phyloP scores from a whole-genome alignment of 2,329 filamentous ascomycete species.

The Aspergillus aculeatinus region DNA sequence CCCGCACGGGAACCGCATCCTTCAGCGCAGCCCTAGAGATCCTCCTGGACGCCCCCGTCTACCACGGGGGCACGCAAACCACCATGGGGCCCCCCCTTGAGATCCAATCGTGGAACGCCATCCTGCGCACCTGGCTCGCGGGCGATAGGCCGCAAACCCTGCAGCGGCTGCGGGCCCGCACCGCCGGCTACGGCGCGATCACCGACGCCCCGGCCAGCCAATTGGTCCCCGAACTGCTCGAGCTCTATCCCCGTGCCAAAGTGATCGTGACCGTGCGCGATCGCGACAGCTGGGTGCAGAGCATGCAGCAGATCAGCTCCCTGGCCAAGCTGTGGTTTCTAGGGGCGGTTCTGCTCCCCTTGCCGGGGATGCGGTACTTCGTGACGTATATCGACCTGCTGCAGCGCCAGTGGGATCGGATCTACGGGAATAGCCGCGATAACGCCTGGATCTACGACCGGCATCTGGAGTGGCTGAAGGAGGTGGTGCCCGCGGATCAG shows the following conservation, averaged over 20 bases:
- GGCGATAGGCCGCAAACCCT: not conserved
- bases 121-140: constrained; percentile 1
- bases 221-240: constrained; percentile 48
- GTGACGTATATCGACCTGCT: constrained; percentile 19
- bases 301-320: constrained; percentile 20
- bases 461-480: constrained; percentile 28
- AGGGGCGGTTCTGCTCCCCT: constrained; percentile 20
- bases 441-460: constrained; percentile 13
- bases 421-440: constrained; percentile 13
- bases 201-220: constrained; percentile 48
- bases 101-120: constrained; percentile 25
- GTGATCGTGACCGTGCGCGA: constrained; percentile 45
- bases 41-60: constrained; percentile 50
- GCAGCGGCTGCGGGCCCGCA: constrained; percentile 4
- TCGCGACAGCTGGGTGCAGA: constrained; percentile 21
- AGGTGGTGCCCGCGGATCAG: constrained; percentile 31
- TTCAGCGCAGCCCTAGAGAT: constrained; percentile 50
- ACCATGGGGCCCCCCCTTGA: constrained; percentile 22
- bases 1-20: constrained; percentile 54
- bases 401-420: constrained; percentile 19
- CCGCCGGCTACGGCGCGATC: constrained; percentile 47
- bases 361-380: constrained; percentile 28
- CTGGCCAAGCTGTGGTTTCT: constrained; percentile 21
- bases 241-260: constrained; percentile 51
- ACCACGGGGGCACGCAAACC: constrained; percentile 50